Evolutionary conservation across 2,329 filamentous ascomycete genomes (phyloP).

Genomic region (Chalaropsis thielavioides): DNA sequence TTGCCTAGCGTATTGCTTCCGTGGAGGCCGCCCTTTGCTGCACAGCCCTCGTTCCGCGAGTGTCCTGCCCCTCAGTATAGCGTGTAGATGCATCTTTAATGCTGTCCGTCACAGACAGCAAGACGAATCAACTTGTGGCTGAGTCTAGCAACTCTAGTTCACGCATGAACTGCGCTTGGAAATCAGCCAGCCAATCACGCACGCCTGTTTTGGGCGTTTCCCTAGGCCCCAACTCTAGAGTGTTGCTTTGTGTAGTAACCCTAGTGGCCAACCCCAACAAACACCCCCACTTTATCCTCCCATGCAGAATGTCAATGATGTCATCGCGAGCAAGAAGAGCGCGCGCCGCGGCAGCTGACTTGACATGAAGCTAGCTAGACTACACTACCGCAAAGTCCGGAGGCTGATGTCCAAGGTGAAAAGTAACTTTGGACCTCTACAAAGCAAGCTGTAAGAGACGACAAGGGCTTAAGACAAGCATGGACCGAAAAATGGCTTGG

Average conservation of each 20-base stretch:
- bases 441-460: too few relatives aligned
- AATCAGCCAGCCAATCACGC: not conserved
- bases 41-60: not conserved
- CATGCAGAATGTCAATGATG: not conserved
- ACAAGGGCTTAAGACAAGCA: not conserved
- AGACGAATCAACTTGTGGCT: constrained; percentile 1
- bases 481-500: not conserved
- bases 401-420: not conserved
- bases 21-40: not conserved
- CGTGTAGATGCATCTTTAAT: too few relatives aligned
- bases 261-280: not conserved
- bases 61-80: too few relatives aligned
- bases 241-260: not conserved
- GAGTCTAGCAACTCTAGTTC: not conserved
- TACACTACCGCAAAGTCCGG: not conserved
- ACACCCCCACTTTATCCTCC: not conserved
- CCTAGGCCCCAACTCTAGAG: not conserved
- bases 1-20: not conserved
- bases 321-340: not conserved
- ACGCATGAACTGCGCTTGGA: not conserved
- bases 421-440: too few relatives aligned
- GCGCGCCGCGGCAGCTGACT: not conserved
- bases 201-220: too few relatives aligned
- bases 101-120: not conserved
- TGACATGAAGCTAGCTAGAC: not conserved